Evolutionary conservation across 208 protist species (phyloP), one percentile per base, ranked within the genome.

Genomic region (Endotrypanum monterogeii): DNA sequence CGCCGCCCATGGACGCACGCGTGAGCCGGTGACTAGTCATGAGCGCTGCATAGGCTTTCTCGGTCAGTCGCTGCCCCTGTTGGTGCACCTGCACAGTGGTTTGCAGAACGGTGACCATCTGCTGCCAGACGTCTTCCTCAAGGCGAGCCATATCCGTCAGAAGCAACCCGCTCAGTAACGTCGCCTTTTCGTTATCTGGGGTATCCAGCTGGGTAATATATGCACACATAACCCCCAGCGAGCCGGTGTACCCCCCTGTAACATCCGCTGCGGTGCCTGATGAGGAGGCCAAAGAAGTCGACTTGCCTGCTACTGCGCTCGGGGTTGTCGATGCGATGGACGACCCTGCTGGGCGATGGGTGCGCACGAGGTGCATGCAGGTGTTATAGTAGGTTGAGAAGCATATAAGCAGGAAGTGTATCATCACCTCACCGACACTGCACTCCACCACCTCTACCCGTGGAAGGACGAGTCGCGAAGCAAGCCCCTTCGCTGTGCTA

Each of bases 371-470:
- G 28, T 67, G 58, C 12, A 75, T 76, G 68, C 80, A 84, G 14
- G 67, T 60, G 60, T 37, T 56, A 46, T 80, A 73, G 54, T 74
- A 70, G 5, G 56, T 81, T 39, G 71, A 79, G 54, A 84, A 78
- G 60, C 76, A 73, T n/a, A 48, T 67, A 6, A 79, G 72, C 25
- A 84, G 37, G 51, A 84, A 77, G 72, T 81, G 74, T 23, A 80
- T 48, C 60, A 84, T 74, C 55, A 84, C 73, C 63, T 84, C 80
- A n/a, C 70, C 57, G n/a, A 84, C 67, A 1, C 14, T 55, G 71
- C 76, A 81, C 66, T 81, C 76, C 44, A 61, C 55, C 46, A 81
- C 76, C 57, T 81, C 76, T 7, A 76, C 71, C 0, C 70, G 71
- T 3, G 71, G 66, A 46, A 76, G 57, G 51, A 20, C 37, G 55